Evolutionary conservation across 164 flowering plant species (phyloP).

Genomic region (Annona cherimola): DNA sequence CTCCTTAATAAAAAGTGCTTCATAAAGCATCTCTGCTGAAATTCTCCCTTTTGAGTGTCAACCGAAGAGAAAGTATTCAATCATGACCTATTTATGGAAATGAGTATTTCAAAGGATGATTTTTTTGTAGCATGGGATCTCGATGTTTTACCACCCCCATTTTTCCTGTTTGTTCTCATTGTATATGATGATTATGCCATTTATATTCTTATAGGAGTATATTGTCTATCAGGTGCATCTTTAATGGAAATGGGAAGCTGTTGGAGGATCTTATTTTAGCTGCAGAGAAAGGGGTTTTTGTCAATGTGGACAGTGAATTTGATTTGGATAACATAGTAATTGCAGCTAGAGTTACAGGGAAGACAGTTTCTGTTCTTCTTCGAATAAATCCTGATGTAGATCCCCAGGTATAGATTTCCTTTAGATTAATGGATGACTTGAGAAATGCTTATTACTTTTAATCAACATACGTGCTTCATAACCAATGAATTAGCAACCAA

Average conservation of each 20-base stretch:
- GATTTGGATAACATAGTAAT: slow-evolving; percentile 85
- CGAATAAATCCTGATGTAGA: slow-evolving; percentile 98
- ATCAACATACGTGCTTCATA: background rate
- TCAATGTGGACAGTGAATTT: slow-evolving; percentile 94
- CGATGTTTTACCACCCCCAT: background rate
- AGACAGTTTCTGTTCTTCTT: slow-evolving; percentile 73
- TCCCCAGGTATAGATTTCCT: slow-evolving; percentile 65
- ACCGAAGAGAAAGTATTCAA: no score
- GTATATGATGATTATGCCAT: background rate
- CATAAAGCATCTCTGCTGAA: no score
- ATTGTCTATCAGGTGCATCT: slow-evolving; percentile 57
- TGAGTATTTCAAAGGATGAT: no score
- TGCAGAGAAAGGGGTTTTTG: slow-evolving; percentile 84
- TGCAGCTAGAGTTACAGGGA: slow-evolving; percentile 77
- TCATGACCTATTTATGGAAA: no score
- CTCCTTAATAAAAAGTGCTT: no score
- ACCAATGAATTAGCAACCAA: background rate
- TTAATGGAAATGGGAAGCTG: slow-evolving; percentile 93
- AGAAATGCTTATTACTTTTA: background rate
- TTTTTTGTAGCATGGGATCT: background rate
- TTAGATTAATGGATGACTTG: background rate
- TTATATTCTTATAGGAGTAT: slow-evolving; percentile 1
- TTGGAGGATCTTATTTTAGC: slow-evolving; percentile 89
- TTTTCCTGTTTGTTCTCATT: background rate
- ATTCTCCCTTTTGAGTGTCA: no score